These are phyloP conservation scores for Candolleomyces aberdarensis DNA, from an alignment of 768 basidiomycete species.

Conservation along the genomic window DNA sequence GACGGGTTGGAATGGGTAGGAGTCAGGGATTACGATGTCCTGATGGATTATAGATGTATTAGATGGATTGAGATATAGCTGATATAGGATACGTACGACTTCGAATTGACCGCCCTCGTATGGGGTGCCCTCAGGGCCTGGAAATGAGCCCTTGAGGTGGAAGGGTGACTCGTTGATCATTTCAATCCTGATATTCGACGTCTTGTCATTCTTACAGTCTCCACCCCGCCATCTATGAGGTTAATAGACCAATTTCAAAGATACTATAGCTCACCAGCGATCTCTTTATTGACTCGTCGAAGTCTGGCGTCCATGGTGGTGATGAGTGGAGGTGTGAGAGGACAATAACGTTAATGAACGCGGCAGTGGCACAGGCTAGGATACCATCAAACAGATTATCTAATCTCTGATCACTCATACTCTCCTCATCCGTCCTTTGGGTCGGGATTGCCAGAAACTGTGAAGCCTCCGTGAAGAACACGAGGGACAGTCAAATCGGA, in stretches of 20 bases:
- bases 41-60: constrained; percentile 22
- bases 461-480: too few relatives aligned
- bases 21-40: constrained; percentile 92
- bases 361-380: too few relatives aligned
- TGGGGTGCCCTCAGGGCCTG: constrained; percentile 89
- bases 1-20: constrained; percentile 89
- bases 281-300: constrained; percentile 92
- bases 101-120: constrained; percentile 91
- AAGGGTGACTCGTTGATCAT: constrained; percentile 88
- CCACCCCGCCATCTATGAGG: constrained; percentile 3
- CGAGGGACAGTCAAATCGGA: too few relatives aligned
- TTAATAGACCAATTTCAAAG: constrained; percentile 2
- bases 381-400: too few relatives aligned
- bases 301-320: constrained; percentile 78
- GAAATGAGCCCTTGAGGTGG: constrained; percentile 88
- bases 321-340: background rate
- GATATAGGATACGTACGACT: constrained; percentile 56
- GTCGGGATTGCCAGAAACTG: too few relatives aligned
- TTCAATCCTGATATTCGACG: constrained; percentile 81
- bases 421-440: too few relatives aligned
- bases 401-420: too few relatives aligned
- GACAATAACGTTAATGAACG: too few relatives aligned
- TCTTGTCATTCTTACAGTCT: constrained; percentile 97
- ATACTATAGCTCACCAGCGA: constrained; percentile 53
- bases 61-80: too few relatives aligned